These are phyloP conservation scores for Silene coronaria DNA, from an alignment of 179 eudicot genomes.

Conservation along the genomic window DNA sequence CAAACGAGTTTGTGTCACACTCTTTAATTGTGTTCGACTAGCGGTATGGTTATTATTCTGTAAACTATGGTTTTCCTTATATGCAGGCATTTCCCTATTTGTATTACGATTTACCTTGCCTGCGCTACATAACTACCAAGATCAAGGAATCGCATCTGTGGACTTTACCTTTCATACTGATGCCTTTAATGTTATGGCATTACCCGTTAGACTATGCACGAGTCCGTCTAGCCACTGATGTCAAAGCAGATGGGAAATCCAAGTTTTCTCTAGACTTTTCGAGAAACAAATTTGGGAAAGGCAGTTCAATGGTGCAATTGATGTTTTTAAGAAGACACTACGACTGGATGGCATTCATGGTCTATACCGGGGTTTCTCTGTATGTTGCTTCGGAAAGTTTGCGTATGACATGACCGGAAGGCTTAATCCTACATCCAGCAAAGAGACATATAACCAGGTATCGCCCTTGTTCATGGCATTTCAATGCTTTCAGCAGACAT, in stretches of 20 bases:
- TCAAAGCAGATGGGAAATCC: conserved; percentile 3
- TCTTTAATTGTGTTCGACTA: no score
- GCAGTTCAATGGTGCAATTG: conserved; percentile 18
- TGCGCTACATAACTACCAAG: not conserved
- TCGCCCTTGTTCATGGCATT: no score
- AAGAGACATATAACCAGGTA: conserved; percentile 7
- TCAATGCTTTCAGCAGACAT: no score
- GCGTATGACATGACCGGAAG: not conserved
- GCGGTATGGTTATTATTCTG: no score
- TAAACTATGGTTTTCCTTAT: no score
- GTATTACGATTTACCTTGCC: not conserved
- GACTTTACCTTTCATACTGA: not conserved
- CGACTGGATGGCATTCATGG: conserved; percentile 21
- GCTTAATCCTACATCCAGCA: not conserved
- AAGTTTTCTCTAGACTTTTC: conserved; percentile 15
- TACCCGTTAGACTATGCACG: conserved; percentile 16
- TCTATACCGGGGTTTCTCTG: conserved; percentile 17
- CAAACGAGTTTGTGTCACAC: no score
- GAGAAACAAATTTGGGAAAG: not conserved
- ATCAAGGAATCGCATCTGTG: not conserved
- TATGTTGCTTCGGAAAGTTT: not conserved
- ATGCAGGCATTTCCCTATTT: not conserved
- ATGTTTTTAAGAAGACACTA: conserved; percentile 16
- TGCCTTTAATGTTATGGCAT: not conserved
- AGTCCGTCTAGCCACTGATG: conserved; percentile 23